Base-by-base conservation (phyloP, 2,329 filamentous ascomycete genomes). In the Dichotomopilus funicola region DNA sequence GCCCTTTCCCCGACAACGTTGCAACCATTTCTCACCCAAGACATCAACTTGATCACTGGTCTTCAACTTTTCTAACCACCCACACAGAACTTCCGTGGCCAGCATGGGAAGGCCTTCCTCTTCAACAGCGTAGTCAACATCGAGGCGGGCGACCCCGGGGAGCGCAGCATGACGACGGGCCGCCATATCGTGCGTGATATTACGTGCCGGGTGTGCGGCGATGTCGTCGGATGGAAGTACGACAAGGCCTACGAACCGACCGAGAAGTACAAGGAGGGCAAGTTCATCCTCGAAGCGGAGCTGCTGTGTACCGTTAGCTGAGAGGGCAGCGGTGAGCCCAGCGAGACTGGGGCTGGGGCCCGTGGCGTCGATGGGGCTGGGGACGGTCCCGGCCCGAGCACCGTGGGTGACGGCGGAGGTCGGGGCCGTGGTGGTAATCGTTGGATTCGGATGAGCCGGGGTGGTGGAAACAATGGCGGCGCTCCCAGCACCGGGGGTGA, bases 191-290 rank as follows among this genome's bases (percentile, higher is more conserved):
- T 99, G 48, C 86, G 94, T 56, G 94, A 99, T 70, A 96, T 99
- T 66, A 78, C 78, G 56, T 99, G 94, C 76, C 82, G 87, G 56
- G 89, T 95, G 72, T 99, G 94, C 80, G 88, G 87, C 69, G 88
- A 91, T 71, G 88, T 87, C 35, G 94, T 99, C 52, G 94, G 94
- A 38, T 99, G 94, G 94, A 97, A 96, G 72, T 99, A 99, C 71
- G 94, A 99, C 73, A 96, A 95, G 75, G 94, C 94, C 1, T 97
- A 88, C 70, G 94, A 99, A 75, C 73, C 77, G 37, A 86, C 80
- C 61, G 92, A 99, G 80, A 96, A 96, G 75, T 99, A 99, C 75
- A 99, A 99, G 77, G 94, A 99, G 78, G 91, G 91, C 54, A 99
- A 97, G 75, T 97, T 88, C 70, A 99, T 99, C 58, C 79, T 99